Conservation (phyloP, 106 monocot species). For the Allium cepa region DNA sequence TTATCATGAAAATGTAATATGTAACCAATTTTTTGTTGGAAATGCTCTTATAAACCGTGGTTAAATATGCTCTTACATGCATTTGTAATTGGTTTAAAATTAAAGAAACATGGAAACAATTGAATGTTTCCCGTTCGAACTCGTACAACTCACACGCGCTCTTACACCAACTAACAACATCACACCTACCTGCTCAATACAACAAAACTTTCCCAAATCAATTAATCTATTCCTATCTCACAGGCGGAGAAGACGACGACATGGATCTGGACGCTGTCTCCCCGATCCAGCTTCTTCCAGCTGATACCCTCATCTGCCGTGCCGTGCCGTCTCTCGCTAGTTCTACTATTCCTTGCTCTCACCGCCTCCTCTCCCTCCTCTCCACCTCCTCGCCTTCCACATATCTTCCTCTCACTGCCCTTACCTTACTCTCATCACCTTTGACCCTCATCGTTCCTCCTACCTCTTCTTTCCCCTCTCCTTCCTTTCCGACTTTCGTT, state of each 20-base stretch:
- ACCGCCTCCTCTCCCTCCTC: constrained; percentile 32
- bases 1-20: too few relatives aligned
- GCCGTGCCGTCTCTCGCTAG: constrained; percentile 35
- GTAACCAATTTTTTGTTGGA: too few relatives aligned
- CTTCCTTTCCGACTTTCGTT: constrained; percentile 31
- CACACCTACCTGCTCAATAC: neutral
- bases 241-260: neutral
- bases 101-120: too few relatives aligned
- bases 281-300: constrained; percentile 42
- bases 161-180: too few relatives aligned
- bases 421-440: constrained; percentile 20
- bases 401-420: constrained; percentile 22
- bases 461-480: constrained; percentile 40
- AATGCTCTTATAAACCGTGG: too few relatives aligned
- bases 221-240: too few relatives aligned
- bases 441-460: constrained; percentile 25
- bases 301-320: constrained; percentile 46
- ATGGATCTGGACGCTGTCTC: neutral
- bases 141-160: too few relatives aligned
- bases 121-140: too few relatives aligned
- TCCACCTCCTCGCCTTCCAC: constrained; percentile 58
- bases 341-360: constrained; percentile 38
- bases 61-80: too few relatives aligned
- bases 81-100: too few relatives aligned
- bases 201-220: neutral